phyloP scores from a whole-genome alignment of 129 eudicot genomes.

The sunflower (Helianthus annuus) region HanXRQr2.0-SUNRISE NC_035435.2:134938240-134938739 shows the following conservation, averaged over 20 bases:
- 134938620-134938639: too few relatives aligned
- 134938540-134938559: background rate
- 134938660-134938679: too few relatives aligned
- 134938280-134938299: background rate
- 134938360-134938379: constrained; percentile 35
- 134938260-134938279: too few relatives aligned
- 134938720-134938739: too few relatives aligned
- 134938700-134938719: too few relatives aligned
- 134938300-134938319: constrained; percentile 31
- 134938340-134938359: constrained; percentile 63
- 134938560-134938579: background rate
- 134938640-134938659: too few relatives aligned
- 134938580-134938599: too few relatives aligned
- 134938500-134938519: constrained; percentile 18
- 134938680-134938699: too few relatives aligned
- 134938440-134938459: constrained; percentile 48
- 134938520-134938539: constrained; percentile 1
- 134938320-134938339: constrained; percentile 50
- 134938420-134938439: constrained; percentile 20
- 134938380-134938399: constrained; percentile 38
- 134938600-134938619: too few relatives aligned
- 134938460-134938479: constrained; percentile 41
- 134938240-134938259: too few relatives aligned
- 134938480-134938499: too few relatives aligned
- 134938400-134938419: background rate